Percentiles rank a stretch among this genome's conserved stretches.
These are phyloP conservation scores for Hirsutella minnesotensis DNA, from an alignment of 2,329 filamentous ascomycete genomes.

Conservation along the genomic window DNA sequence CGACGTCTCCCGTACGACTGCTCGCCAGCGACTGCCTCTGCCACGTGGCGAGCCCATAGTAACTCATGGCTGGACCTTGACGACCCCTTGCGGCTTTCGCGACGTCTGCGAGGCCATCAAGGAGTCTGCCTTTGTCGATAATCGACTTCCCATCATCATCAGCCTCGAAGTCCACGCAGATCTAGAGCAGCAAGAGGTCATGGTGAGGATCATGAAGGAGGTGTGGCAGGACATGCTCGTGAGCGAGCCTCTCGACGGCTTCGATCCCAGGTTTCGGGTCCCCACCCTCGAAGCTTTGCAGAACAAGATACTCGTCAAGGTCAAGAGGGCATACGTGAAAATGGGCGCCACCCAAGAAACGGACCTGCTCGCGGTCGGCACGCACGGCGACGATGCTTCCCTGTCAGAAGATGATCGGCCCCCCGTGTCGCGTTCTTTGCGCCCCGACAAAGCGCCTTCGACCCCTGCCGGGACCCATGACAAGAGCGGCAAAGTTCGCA, in stretches of 20 bases:
- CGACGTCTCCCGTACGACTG: slow-evolving; percentile 13
- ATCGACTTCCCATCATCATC: slow-evolving; percentile 73
- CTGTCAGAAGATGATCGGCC: slow-evolving; percentile 31
- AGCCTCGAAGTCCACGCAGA: slow-evolving; percentile 86
- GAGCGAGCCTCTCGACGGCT: slow-evolving; percentile 39
- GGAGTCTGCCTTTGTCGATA: slow-evolving; percentile 65
- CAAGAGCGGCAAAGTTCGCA: slow-evolving; percentile 36
- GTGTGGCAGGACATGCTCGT: slow-evolving; percentile 71
- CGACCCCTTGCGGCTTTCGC: slow-evolving; percentile 74
- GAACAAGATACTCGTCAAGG: slow-evolving; percentile 75
- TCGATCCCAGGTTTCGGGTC: slow-evolving; percentile 42
- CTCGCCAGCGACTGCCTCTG: slow-evolving; percentile 12
- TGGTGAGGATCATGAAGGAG: slow-evolving; percentile 89
- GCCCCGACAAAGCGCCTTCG: slow-evolving; percentile 2
- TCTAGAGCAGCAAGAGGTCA: slow-evolving; percentile 71
- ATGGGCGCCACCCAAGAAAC: slow-evolving; percentile 18
- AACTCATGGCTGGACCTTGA: slow-evolving; percentile 73
- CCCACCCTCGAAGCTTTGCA: slow-evolving; percentile 61
- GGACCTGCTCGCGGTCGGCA: slow-evolving; percentile 2
- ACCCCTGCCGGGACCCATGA: slow-evolving; percentile 6
- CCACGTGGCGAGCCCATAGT: slow-evolving; percentile 61
- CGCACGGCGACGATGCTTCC: slow-evolving; percentile 25
- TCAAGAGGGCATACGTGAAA: slow-evolving; percentile 45
- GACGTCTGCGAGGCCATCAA: slow-evolving; percentile 73
- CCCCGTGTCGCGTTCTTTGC: slow-evolving; percentile 2